A percentile compares a stretch with the other conserved stretches of the same genome.
phyloP scores from a whole-genome alignment of 495 filamentous ascomycete genomes.

The Trichoderma reesei region DNA sequence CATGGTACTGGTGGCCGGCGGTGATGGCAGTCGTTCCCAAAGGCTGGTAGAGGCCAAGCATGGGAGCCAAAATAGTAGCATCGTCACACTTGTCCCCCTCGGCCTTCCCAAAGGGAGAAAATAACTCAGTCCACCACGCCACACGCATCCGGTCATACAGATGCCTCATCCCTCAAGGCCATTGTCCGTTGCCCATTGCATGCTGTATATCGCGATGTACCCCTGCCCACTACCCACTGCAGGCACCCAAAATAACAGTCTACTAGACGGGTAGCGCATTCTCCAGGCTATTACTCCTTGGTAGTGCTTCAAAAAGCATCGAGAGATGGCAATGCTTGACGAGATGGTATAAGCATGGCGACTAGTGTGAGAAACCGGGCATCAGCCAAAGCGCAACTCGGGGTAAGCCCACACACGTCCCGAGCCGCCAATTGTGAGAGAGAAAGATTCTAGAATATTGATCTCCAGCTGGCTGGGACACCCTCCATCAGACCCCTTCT shows the following conservation, averaged over 20 bases:
- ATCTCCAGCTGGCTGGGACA: neutral
- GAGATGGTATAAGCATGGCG: neutral
- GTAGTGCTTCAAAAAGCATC: neutral
- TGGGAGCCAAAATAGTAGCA: constrained; percentile 8
- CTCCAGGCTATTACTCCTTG: neutral
- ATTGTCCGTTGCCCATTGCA: neutral
- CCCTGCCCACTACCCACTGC: too few species aligned
- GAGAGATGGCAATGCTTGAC: neutral
- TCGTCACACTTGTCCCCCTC: constrained; percentile 1
- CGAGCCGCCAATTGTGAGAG: neutral
- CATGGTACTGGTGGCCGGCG: neutral
- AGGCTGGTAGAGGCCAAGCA: neutral
- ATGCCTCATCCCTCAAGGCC: too few species aligned
- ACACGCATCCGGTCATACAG: neutral
- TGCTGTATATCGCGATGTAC: neutral
- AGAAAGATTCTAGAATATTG: neutral
- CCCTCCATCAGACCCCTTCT: constrained; percentile 3
- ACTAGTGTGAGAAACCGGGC: neutral
- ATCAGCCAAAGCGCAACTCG: constrained; percentile 1
- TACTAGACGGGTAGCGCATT: neutral
- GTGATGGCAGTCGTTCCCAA: neutral
- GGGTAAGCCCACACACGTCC: neutral
- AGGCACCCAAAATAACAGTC: neutral
- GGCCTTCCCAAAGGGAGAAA: constrained; percentile 7
- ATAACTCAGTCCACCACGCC: neutral